These are phyloP conservation scores for Ashbya aceris DNA, from an alignment of 1,139 yeast species.

Conservation along the genomic window DNA sequence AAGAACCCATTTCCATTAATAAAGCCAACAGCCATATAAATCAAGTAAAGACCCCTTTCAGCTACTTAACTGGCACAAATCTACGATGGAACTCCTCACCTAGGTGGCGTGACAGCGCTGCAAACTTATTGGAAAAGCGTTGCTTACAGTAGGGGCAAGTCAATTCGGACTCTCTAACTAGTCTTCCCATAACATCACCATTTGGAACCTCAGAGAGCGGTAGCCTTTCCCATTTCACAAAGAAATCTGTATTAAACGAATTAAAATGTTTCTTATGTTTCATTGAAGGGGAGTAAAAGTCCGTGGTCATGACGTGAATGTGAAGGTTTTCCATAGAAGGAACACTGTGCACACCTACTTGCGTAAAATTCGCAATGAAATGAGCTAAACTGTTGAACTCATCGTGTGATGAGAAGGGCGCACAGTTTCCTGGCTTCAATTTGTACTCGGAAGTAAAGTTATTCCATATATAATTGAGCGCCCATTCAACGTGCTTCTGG, in stretches of 20 bases:
- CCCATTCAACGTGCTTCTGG: conserved; percentile 35
- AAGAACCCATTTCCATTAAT: not conserved
- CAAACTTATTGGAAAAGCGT: conserved; percentile 40
- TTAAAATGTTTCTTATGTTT: conserved; percentile 63
- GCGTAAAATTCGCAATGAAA: conserved; percentile 34
- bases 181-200: conserved; percentile 20
- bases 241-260: conserved; percentile 59
- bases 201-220: conserved; percentile 26
- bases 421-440: conserved; percentile 3
- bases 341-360: conserved; percentile 57
- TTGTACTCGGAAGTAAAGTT: conserved; percentile 26
- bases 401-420: conserved; percentile 11
- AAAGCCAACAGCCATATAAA: not conserved
- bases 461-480: conserved; percentile 35
- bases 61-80: conserved; percentile 14
- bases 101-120: conserved; percentile 42
- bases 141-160: conserved; percentile 42
- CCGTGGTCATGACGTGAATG: conserved; percentile 62
- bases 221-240: conserved; percentile 43
- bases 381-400: conserved; percentile 18
- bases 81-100: conserved; percentile 33
- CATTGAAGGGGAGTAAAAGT: conserved; percentile 44
- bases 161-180: conserved; percentile 35
- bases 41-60: not conserved
- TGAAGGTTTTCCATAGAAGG: conserved; percentile 68